A percentile compares a stretch with the other conserved stretches of the same genome.
Evolutionary conservation across 164 flowering plant species (phyloP).

Genomic region (Protea cynaroides): DNA sequence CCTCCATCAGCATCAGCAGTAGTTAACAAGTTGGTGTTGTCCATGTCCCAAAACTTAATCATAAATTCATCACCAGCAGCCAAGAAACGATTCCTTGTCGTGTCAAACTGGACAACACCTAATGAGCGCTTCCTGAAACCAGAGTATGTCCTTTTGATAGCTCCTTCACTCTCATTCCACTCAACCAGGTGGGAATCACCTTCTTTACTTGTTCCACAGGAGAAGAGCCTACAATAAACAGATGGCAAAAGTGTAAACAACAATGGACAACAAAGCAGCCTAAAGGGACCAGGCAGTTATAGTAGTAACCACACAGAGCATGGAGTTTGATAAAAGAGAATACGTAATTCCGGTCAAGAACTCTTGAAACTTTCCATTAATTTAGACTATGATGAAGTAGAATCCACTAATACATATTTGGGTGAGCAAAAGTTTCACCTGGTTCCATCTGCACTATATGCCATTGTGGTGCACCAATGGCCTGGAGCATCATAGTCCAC

Average conservation of each 20-base stretch:
- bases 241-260: background rate
- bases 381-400: too few species aligned
- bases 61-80: conserved; percentile 50
- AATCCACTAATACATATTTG: background rate
- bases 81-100: conserved; percentile 39
- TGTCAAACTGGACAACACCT: conserved; percentile 55
- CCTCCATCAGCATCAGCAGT: conserved; percentile 45
- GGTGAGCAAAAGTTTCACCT: conserved; percentile 21
- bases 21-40: conserved; percentile 26
- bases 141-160: conserved; percentile 32
- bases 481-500: conserved; percentile 59
- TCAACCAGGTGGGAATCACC: conserved; percentile 48
- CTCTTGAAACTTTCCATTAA: too few species aligned
- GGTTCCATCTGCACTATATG: conserved; percentile 54
- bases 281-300: background rate
- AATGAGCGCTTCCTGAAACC: conserved; percentile 39
- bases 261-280: background rate
- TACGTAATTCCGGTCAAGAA: too few species aligned
- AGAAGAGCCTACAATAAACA: conserved; percentile 32
- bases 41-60: conserved; percentile 56
- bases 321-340: background rate
- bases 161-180: conserved; percentile 57
- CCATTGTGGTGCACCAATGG: conserved; percentile 45
- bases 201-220: conserved; percentile 50
- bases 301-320: too few species aligned